A percentile compares a stretch with the other conserved stretches of the same genome.
phyloP scores from a whole-genome alignment of 371 early-diverging fungal species.

The Mortierella sp. region DNA sequence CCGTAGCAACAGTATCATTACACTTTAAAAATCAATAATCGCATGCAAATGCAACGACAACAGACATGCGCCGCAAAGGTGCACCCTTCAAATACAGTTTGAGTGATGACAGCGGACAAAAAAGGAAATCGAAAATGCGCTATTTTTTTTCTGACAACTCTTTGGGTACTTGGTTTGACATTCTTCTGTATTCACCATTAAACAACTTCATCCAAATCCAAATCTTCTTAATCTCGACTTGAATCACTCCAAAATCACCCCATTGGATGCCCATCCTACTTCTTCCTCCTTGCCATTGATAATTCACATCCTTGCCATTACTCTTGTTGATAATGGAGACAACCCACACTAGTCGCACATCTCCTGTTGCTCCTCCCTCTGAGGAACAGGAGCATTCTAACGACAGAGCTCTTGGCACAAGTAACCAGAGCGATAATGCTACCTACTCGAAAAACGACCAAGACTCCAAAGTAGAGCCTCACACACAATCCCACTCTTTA shows the following conservation, averaged over 20 bases:
- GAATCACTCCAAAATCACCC: neutral
- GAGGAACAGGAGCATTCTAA: neutral
- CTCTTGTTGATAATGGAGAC: neutral
- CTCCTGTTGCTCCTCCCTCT: neutral
- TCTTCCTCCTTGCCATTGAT: neutral
- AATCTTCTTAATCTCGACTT: neutral
- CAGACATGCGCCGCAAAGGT: neutral
- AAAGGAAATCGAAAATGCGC: constrained; percentile 9
- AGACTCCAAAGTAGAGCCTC: neutral
- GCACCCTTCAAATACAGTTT: neutral
- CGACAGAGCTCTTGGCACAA: neutral
- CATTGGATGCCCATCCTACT: neutral
- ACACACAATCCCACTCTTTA: constrained; percentile 6
- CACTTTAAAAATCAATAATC: no score
- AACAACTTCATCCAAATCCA: neutral
- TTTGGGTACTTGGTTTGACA: neutral
- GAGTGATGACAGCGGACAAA: constrained; percentile 4
- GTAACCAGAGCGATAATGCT: neutral
- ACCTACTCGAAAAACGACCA: neutral
- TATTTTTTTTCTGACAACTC: neutral
- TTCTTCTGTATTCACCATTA: neutral
- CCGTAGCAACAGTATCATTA: neutral
- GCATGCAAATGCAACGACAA: neutral
- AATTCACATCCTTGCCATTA: neutral
- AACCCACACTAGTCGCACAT: neutral